Base-by-base conservation (phyloP, 1,139 yeast species). In the Sugiyamaella grinbergsii region DNA sequence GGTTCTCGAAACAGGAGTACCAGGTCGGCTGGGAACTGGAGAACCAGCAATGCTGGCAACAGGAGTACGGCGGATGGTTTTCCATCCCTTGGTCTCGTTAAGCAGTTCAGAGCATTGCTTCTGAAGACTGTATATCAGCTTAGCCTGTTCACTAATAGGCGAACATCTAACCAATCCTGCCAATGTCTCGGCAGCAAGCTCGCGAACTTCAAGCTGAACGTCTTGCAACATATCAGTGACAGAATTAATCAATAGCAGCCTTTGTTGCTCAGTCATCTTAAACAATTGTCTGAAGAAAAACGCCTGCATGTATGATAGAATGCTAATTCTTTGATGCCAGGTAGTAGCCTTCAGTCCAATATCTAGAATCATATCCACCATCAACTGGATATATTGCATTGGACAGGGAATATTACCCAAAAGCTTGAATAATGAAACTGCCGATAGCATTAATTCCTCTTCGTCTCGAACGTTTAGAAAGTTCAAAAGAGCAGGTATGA, bases 101-200 rank as follows among this genome's bases (percentile, higher is more conserved):
- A 83, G 60, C 7, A 67, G 62, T 15, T 58, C 56, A 15, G 71
- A 68, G 59, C 80, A 81, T 46, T 65, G 67, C 7, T 63, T 55
- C 22, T 74, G 72, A 42, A 54, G 51, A 8, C 43, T 36, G 15
- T 46, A 50, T 31, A 78, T 71, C 24, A 74, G 61, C 5, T 58
- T 60, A 0, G 67, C 70, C 15, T 82, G 78, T 49, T 83, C 87
- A 8, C 72, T 68, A 1, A 78, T 77, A 1, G 88, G 80, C n/a
- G 87, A 78, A 54, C 89, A 82, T 61, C 93, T 90, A 41, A 93
- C 79, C 57, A 93, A 79, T 6, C 95, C 93, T 0, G 96, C 80
- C 24, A 94, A 73, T 0, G 93, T 86, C 5, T 76, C 76, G 0
- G 95, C 82, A 1, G 94, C 90, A 4, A 82, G 74, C 51, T 82